A percentile compares a stretch with the other conserved stretches of the same genome.
Evolutionary conservation across 2,329 filamentous ascomycete genomes (phyloP).

Genomic region (Paraconiothyrium sp.): DNA sequence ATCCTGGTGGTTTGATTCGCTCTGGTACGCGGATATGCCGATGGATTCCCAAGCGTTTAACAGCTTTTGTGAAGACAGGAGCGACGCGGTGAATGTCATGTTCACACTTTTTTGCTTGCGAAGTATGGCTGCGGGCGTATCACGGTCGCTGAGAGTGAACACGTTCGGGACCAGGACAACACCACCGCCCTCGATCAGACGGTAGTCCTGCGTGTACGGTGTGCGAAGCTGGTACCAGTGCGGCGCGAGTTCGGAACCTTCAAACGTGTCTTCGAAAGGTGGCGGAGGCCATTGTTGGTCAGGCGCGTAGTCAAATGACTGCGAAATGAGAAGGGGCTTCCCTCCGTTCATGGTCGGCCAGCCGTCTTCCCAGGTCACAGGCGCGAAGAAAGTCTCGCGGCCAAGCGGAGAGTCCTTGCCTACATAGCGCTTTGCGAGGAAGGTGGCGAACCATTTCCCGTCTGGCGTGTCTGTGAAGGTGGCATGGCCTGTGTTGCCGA

Average conservation of each 20-base stretch:
- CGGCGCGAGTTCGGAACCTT: not conserved
- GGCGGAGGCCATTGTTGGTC: not conserved
- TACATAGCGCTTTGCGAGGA: slow-evolving; percentile 1
- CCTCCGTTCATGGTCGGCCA: not conserved
- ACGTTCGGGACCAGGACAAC: not conserved
- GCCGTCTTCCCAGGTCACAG: not conserved
- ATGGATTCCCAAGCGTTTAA: not conserved
- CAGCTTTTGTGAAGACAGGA: not conserved
- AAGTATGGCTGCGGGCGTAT: slow-evolving; percentile 5
- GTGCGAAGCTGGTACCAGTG: slow-evolving; percentile 7
- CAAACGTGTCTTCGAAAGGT: slow-evolving; percentile 1
- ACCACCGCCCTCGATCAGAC: not conserved
- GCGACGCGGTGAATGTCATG: slow-evolving; percentile 11
- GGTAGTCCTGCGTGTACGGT: slow-evolving; percentile 7
- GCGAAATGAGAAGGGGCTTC: not conserved
- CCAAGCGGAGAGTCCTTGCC: not conserved
- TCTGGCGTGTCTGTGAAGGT: not conserved
- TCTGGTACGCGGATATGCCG: slow-evolving; percentile 5
- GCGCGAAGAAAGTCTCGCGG: slow-evolving; percentile 1
- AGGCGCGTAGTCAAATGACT: not conserved
- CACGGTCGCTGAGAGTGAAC: slow-evolving; percentile 8
- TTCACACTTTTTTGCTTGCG: slow-evolving; percentile 2
- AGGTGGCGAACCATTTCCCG: slow-evolving; percentile 1
- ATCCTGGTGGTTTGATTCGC: slow-evolving; percentile 6
- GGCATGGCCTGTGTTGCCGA: not conserved